phyloP scores from a whole-genome alignment of 352 stramenopile genomes.

The Pythium dissimile region DNA sequence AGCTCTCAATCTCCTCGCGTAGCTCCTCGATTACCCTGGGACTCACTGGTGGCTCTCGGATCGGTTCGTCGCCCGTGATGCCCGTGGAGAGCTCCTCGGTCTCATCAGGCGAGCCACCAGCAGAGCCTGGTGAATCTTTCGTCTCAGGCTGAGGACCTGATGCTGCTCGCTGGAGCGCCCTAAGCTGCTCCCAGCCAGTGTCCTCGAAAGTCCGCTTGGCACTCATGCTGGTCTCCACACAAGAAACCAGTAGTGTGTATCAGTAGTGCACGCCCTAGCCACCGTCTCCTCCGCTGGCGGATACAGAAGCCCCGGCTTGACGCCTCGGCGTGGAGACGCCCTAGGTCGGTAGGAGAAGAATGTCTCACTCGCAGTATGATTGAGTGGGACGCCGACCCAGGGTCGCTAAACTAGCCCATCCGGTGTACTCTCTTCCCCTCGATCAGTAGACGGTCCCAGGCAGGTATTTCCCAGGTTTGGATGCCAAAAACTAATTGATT shows the following conservation, averaged over 20 bases:
- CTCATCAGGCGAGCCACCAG: neutral
- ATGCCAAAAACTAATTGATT: constrained; percentile 4
- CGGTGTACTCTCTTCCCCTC: neutral
- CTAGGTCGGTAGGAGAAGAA: neutral
- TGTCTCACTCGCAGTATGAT: constrained; percentile 1
- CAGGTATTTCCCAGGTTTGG: too few species aligned
- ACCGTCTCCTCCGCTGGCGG: too few species aligned
- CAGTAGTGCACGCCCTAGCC: too few species aligned
- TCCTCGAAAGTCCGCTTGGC: constrained; percentile 13
- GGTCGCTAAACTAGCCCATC: neutral
- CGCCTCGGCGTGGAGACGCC: too few species aligned
- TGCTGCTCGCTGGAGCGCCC: neutral
- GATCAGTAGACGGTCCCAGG: constrained; percentile 9
- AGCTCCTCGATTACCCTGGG: constrained; percentile 21
- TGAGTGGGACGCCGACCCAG: neutral
- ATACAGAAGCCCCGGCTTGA: too few species aligned
- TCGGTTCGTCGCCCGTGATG: constrained; percentile 10
- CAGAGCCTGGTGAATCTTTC: too few species aligned
- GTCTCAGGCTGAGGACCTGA: constrained; percentile 3
- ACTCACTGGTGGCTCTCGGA: neutral
- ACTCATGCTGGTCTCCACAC: too few species aligned
- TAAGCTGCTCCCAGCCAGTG: neutral
- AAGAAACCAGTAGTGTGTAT: too few species aligned
- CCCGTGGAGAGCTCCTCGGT: constrained; percentile 12
- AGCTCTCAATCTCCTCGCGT: constrained; percentile 35